These are phyloP conservation scores for Balamuthia mandrillaris DNA, from an alignment of 208 protist genomes.

Conservation along the genomic window DNA sequence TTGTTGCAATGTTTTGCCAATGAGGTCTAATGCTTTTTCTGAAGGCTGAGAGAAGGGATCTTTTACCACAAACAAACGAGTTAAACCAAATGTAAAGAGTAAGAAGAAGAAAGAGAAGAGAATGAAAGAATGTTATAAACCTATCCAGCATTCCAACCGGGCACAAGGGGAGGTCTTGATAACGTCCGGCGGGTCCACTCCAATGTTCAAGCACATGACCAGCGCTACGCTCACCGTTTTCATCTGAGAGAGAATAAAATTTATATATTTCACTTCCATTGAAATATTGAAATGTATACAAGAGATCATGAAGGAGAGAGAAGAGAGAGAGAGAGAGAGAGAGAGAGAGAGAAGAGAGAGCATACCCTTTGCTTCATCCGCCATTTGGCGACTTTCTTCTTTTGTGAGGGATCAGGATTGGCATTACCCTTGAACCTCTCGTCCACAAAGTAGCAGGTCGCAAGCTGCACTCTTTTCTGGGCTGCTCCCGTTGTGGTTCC, in stretches of 20 bases:
- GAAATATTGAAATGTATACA: background rate
- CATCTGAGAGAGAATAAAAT: slow-evolving; percentile 57
- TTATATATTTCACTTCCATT: background rate
- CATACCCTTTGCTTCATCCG: slow-evolving; percentile 63
- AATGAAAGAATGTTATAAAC: slow-evolving; percentile 20
- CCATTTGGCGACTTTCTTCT: slow-evolving; percentile 59
- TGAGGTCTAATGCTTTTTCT: slow-evolving; percentile 79
- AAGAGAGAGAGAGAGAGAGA: background rate
- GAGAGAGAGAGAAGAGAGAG: background rate
- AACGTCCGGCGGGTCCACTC: slow-evolving; percentile 95
- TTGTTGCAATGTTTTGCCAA: slow-evolving; percentile 79
- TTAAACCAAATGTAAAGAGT: background rate
- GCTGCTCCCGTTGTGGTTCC: background rate
- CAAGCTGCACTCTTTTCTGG: background rate
- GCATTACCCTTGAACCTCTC: slow-evolving; percentile 54
- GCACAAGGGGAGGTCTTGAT: slow-evolving; percentile 91
- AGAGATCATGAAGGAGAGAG: too few species aligned
- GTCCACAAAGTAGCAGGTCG: slow-evolving; percentile 40
- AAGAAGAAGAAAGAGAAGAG: background rate
- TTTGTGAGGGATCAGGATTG: slow-evolving; percentile 41
- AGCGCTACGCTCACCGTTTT: slow-evolving; percentile 82
- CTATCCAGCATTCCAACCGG: slow-evolving; percentile 94
- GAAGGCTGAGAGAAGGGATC: slow-evolving; percentile 58
- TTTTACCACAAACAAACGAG: background rate
- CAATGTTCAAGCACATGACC: slow-evolving; percentile 94